These are phyloP conservation scores for Pyrenophora tritici-repentis DNA, from an alignment of 2,329 filamentous ascomycete genomes.

Conservation along the genomic window DNA sequence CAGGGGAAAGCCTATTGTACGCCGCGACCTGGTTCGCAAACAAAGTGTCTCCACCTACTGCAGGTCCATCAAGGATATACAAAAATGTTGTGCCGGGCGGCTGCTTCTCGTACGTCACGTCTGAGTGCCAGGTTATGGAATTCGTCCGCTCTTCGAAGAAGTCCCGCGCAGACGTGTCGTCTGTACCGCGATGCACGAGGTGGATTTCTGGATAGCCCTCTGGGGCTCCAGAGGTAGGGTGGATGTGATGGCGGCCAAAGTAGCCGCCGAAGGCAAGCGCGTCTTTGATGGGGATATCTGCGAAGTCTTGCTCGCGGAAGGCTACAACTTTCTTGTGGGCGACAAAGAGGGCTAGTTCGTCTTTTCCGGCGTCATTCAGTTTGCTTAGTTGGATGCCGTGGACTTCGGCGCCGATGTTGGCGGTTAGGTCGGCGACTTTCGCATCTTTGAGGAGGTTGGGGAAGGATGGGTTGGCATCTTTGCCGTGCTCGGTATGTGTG, in stretches of 20 bases:
- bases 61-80: conserved; percentile 82
- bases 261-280: conserved; percentile 73
- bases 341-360: conserved; percentile 76
- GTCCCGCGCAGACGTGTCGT: conserved; percentile 63
- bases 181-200: conserved; percentile 74
- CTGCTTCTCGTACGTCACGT: conserved; percentile 86
- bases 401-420: conserved; percentile 75
- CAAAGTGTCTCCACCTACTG: conserved; percentile 81
- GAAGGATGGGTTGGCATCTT: conserved; percentile 72
- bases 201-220: conserved; percentile 76
- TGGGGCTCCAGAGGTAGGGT: conserved; percentile 77
- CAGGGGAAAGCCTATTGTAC: conserved; percentile 78
- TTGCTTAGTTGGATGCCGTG: conserved; percentile 72
- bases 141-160: conserved; percentile 75
- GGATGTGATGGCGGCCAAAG: conserved; percentile 82
- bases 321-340: conserved; percentile 76
- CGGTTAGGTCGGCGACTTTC: conserved; percentile 66
- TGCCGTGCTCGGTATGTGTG: conserved; percentile 75
- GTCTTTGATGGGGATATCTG: conserved; percentile 68
- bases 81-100: conserved; percentile 89
- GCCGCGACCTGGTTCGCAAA: conserved; percentile 81
- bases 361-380: conserved; percentile 70
- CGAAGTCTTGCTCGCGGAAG: conserved; percentile 74
- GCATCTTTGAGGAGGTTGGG: conserved; percentile 67
- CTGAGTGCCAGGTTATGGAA: conserved; percentile 86